These are phyloP conservation scores for Coniochaeta sp. DNA, from an alignment of 2,329 filamentous ascomycete genomes.

Conservation along the genomic window DNA sequence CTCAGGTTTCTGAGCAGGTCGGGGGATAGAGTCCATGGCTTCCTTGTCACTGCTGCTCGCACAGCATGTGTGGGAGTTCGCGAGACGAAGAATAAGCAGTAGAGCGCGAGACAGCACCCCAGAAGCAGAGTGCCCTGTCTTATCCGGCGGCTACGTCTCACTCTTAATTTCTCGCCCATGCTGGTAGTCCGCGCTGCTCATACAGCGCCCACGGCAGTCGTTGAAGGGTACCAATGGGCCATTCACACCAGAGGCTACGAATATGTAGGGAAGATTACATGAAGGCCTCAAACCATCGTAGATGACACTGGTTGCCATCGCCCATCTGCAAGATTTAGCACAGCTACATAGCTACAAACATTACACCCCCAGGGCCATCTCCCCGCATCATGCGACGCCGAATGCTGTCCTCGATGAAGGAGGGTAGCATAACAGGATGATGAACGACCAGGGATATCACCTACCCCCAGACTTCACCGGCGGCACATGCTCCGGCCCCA, in stretches of 20 bases:
- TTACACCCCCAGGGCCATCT: neutral
- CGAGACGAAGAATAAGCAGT: conserved; percentile 16
- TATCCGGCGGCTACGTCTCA: conserved; percentile 3
- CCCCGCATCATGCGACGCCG: neutral
- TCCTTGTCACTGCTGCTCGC: neutral
- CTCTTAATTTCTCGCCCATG: neutral
- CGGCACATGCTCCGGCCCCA: neutral
- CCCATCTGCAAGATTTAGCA: neutral
- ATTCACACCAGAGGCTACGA: neutral
- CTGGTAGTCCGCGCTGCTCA: neutral
- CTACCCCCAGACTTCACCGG: neutral
- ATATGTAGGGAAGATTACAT: too few species aligned
- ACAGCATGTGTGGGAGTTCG: neutral
- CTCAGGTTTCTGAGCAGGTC: conserved; percentile 24
- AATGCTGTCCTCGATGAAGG: neutral
- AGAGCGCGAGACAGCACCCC: conserved; percentile 13
- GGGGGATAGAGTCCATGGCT: conserved; percentile 4
- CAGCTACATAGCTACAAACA: neutral
- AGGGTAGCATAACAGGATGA: neutral
- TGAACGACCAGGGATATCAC: neutral
- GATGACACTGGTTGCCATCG: neutral
- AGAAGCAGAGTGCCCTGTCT: conserved; percentile 12
- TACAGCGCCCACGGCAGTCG: neutral
- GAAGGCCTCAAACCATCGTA: too few species aligned
- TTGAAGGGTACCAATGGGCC: neutral